Evolutionary conservation across 768 basidiomycete species (phyloP).

Genomic region (Polyporus arcularius): DNA sequence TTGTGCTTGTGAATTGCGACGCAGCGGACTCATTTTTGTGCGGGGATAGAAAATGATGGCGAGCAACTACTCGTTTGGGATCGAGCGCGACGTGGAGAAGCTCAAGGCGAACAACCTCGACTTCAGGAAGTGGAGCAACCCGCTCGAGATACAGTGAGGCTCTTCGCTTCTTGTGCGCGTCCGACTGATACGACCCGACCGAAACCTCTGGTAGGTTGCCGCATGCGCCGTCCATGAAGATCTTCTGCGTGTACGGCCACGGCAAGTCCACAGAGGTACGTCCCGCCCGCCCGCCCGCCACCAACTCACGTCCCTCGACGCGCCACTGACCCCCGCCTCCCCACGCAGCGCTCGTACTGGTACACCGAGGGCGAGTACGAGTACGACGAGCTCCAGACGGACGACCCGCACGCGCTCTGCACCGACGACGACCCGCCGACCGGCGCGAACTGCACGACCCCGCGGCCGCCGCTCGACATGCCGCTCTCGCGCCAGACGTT

Average conservation of each 20-base stretch:
- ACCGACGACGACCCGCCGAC: background rate
- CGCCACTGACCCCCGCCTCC: constrained; percentile 6
- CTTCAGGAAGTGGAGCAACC: constrained; percentile 90
- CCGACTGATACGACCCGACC: background rate
- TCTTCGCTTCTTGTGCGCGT: background rate
- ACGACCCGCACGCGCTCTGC: constrained; percentile 46
- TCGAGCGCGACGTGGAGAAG: constrained; percentile 71
- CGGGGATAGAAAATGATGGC: constrained; percentile 69
- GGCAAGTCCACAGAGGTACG: constrained; percentile 93
- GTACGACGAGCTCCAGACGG: constrained; percentile 56
- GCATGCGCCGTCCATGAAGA: constrained; percentile 86
- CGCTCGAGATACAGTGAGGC: constrained; percentile 71
- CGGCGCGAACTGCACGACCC: constrained; percentile 46
- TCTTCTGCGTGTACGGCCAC: constrained; percentile 92
- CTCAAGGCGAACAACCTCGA: constrained; percentile 70
- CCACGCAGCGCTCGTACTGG: constrained; percentile 80
- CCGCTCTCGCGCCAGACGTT: constrained; percentile 62
- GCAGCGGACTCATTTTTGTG: background rate
- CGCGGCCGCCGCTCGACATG: constrained; percentile 51
- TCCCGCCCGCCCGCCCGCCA: constrained; percentile 10
- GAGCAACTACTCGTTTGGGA: constrained; percentile 86
- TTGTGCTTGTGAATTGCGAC: background rate
- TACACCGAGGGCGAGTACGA: constrained; percentile 74
- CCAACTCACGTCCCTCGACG: constrained; percentile 3
- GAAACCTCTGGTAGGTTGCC: constrained; percentile 60